A percentile compares a stretch with the other conserved stretches of the same genome.
Evolutionary conservation across 208 protist genomes (phyloP).

Genomic region (Leishmania major): DNA sequence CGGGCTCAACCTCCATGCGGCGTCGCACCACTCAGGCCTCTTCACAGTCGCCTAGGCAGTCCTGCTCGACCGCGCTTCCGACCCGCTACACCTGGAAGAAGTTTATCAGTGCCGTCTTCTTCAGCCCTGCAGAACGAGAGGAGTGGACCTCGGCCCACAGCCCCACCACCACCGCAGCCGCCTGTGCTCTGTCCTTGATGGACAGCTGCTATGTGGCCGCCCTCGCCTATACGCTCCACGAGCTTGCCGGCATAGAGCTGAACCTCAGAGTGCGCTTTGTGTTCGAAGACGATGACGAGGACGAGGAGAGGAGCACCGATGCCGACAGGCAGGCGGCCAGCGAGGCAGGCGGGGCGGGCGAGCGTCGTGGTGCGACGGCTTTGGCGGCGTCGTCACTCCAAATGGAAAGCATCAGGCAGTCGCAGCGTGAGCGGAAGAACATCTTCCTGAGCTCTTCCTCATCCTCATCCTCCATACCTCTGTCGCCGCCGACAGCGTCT

Average conservation of each 20-base stretch:
- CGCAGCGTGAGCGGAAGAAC: conserved; percentile 9
- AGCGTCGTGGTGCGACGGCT: not conserved
- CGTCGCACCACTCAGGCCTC: not conserved
- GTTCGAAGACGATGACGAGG: conserved; percentile 23
- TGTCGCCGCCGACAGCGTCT: not conserved
- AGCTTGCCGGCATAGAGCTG: conserved; percentile 19
- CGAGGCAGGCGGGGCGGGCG: not conserved
- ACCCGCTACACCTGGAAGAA: conserved; percentile 24
- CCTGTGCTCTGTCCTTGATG: conserved; percentile 15
- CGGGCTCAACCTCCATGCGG: not conserved
- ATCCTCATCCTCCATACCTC: not conserved
- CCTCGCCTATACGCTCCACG: conserved; percentile 21
- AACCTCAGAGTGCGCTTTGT: conserved; percentile 16
- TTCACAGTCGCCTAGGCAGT: not conserved
- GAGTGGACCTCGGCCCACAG: conserved; percentile 4
- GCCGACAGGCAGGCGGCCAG: not conserved
- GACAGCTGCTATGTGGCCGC: conserved; percentile 24
- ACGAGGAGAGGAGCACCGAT: conserved; percentile 11
- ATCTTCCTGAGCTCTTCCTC: conserved; percentile 34
- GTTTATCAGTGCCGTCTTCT: conserved; percentile 34
- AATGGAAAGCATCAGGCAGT: not conserved
- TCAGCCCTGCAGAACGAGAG: conserved; percentile 14
- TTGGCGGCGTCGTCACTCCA: not conserved
- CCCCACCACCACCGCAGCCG: conserved; percentile 16
- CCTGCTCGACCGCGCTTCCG: not conserved